These are phyloP conservation scores for Calonectria pteridis DNA, from an alignment of 2,329 filamentous ascomycete species.

Conservation along the genomic window DNA sequence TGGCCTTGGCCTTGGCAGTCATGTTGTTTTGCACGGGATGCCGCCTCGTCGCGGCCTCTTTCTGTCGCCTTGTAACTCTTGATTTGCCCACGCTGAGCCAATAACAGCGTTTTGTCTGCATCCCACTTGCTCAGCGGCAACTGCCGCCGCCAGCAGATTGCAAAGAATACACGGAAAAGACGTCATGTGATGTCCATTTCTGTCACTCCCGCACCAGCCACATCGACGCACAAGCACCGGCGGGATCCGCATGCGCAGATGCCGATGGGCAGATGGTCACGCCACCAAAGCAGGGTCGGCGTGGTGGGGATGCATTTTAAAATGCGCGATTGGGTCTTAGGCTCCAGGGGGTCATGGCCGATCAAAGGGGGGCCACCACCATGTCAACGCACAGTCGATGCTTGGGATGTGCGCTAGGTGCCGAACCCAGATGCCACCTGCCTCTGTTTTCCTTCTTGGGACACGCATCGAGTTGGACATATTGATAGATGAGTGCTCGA, in stretches of 20 bases:
- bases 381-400: background rate
- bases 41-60: background rate
- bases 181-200: background rate
- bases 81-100: background rate
- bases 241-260: conserved; percentile 32
- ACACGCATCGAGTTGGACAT: background rate
- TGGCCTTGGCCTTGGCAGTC: too few relatives aligned
- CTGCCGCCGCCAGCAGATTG: background rate
- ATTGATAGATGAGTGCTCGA: conserved; percentile 9
- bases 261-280: conserved; percentile 43
- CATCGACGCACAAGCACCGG: conserved; percentile 28
- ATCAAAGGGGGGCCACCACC: background rate
- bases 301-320: conserved; percentile 8
- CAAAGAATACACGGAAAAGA: background rate
- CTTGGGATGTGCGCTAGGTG: background rate
- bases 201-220: conserved; percentile 31
- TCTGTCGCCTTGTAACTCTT: background rate
- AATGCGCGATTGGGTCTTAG: background rate
- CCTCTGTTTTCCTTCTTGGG: background rate
- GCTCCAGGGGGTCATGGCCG: background rate
- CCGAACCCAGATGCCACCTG: conserved; percentile 3
- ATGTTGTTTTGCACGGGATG: background rate
- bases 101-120: background rate
- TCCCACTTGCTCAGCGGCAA: background rate
- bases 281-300: conserved; percentile 29